Conservation (phyloP, 306 rosid genomes). For the Spatholobus suberectus region DNA sequence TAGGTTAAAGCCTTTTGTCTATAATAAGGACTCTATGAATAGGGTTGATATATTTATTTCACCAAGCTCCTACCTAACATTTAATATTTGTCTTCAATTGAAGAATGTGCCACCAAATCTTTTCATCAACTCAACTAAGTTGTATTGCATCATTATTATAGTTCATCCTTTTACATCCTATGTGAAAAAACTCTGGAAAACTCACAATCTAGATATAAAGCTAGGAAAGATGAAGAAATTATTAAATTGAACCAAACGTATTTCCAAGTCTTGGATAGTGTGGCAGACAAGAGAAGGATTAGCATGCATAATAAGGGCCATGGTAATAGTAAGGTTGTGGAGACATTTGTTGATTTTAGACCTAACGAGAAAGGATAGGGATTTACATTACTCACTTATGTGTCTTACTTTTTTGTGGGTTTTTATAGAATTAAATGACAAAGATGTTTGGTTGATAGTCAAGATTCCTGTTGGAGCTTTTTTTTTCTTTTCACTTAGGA, state of each 20-base stretch:
- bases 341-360: no score
- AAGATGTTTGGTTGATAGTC: constrained; percentile 56
- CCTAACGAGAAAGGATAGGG: no score
- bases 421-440: constrained; percentile 65
- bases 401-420: constrained; percentile 61
- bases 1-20: constrained; percentile 58
- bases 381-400: constrained; percentile 63
- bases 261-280: constrained; percentile 43
- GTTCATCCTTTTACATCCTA: not conserved
- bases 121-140: constrained; percentile 24
- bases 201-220: not conserved
- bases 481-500: constrained; percentile 60
- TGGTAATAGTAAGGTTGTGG: no score
- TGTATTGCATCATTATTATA: constrained; percentile 47
- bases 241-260: not conserved
- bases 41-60: constrained; percentile 37
- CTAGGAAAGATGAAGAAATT: constrained; percentile 2
- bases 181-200: not conserved
- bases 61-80: constrained; percentile 56
- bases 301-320: constrained; percentile 10
- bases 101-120: constrained; percentile 46
- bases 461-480: constrained; percentile 58
- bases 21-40: constrained; percentile 33
- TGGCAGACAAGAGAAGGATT: not conserved
- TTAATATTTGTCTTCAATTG: constrained; percentile 64